Conservation (phyloP, 2,329 filamentous ascomycete genomes). For the Penicillium sp. region DNA sequence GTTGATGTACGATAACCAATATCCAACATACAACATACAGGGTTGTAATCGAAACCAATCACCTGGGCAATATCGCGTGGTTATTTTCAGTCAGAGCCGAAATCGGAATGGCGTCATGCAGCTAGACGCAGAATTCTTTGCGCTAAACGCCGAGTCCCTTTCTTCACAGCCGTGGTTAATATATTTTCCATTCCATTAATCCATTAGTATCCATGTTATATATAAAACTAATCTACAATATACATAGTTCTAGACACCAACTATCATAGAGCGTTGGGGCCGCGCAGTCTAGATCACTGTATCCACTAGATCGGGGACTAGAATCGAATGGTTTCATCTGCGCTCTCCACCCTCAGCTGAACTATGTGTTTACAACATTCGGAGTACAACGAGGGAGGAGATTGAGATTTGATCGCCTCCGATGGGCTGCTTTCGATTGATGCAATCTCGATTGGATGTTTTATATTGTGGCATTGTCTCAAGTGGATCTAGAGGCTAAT, state of each 20-base stretch:
- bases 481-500: not conserved
- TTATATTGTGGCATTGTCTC: not conserved
- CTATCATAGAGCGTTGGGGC: not conserved
- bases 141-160: not conserved
- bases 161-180: not conserved
- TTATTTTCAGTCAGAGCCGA: no score
- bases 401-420: not conserved
- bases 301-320: slow-evolving; percentile 4
- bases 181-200: no score
- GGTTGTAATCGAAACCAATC: no score
- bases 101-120: not conserved
- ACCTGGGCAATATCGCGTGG: no score
- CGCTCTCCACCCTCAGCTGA: slow-evolving; percentile 2
- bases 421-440: not conserved
- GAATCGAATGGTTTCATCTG: not conserved
- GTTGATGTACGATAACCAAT: no score
- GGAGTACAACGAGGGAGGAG: not conserved
- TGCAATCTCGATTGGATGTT: not conserved
- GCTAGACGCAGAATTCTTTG: not conserved
- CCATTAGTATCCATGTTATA: no score
- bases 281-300: not conserved
- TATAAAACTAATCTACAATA: no score
- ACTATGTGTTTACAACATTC: not conserved
- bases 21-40: no score
- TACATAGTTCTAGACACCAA: no score